A percentile compares a stretch with the other conserved stretches of the same genome.
These are phyloP conservation scores for Salix exigua DNA, from an alignment of 345 rosid species.

Conservation along the genomic window DNA sequence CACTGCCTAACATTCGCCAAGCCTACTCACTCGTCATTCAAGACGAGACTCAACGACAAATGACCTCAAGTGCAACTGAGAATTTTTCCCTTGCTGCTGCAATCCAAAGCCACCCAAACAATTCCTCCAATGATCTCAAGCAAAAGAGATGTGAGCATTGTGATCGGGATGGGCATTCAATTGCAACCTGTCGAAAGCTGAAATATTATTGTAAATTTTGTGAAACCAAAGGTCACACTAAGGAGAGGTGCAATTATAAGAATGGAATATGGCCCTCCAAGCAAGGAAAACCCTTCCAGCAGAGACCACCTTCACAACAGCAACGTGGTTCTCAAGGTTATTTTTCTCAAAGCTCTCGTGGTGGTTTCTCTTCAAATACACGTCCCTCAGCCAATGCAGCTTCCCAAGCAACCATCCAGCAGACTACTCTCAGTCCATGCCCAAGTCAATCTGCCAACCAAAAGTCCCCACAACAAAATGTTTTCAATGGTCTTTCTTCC, in stretches of 20 bases:
- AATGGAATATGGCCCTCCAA: background rate
- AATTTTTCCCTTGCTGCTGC: background rate
- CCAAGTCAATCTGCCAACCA: too few species aligned
- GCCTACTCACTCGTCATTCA: background rate
- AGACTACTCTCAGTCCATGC: too few species aligned
- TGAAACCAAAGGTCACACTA: background rate
- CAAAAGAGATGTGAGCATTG: background rate
- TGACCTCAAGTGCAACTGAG: background rate
- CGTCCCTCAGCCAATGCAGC: background rate
- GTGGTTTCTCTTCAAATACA: too few species aligned
- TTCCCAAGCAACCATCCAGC: background rate
- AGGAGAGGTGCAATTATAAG: background rate
- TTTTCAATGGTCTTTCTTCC: background rate
- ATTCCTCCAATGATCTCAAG: background rate
- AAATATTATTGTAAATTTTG: background rate
- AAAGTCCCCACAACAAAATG: accelerated
- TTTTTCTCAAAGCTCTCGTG: too few species aligned
- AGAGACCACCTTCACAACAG: background rate
- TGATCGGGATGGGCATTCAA: background rate
- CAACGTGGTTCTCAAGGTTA: background rate
- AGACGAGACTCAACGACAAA: background rate
- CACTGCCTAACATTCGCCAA: background rate
- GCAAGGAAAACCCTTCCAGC: too few species aligned
- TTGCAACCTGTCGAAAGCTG: background rate
- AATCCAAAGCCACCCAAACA: background rate